Base-by-base conservation (phyloP, 176 grass and related monocot species). In the Carex parvula region DNA sequence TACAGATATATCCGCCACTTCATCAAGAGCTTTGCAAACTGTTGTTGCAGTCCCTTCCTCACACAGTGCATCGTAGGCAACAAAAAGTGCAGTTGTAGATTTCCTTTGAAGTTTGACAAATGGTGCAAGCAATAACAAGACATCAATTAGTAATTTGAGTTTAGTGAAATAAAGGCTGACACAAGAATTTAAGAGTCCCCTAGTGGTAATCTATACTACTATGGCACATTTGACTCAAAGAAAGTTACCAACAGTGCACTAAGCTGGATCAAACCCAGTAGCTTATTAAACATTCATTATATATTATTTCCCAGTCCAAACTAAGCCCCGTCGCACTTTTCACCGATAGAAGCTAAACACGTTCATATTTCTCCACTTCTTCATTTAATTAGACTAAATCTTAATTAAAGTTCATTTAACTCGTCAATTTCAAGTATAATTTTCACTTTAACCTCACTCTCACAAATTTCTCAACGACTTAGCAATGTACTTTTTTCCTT, bases 21-120 rank as follows among this genome's bases (percentile, higher is more conserved):
- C 95, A 88, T 95, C 83, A 72, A 98, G 95, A 86, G 92, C 85
- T 84, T 89, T 95, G 56, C 92, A 98, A 67, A 98, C 95, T 83
- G 95, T 82, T 44, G 95, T 92, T 78, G 95, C 95, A 50, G 93
- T 98, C 32, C 92, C 95, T 88, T 98, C 95, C 86, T 98, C 95
- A 86, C 92, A 98, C 63, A 98, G 84, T 60, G 92, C 89, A 60
- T 98, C 95, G 41, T 92, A 98, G 66, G 92, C 95, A 89, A 92
- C 91, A 93, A 95, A 98, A 84, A 98, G 92, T 81, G 95, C 92
- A 82, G 88, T 60, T 63, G 86, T 91, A 65, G 95, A 98, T 93
- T 98, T 93, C 83, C 95, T 29, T 74, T 13, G 58, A 58, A 55
- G 4, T 72, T 54, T 39, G 69, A 72, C 60, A 64, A 86, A 88